Evolutionary conservation across 352 stramenopile species (phyloP).

Genomic region (Aphanomyces invadans): DNA sequence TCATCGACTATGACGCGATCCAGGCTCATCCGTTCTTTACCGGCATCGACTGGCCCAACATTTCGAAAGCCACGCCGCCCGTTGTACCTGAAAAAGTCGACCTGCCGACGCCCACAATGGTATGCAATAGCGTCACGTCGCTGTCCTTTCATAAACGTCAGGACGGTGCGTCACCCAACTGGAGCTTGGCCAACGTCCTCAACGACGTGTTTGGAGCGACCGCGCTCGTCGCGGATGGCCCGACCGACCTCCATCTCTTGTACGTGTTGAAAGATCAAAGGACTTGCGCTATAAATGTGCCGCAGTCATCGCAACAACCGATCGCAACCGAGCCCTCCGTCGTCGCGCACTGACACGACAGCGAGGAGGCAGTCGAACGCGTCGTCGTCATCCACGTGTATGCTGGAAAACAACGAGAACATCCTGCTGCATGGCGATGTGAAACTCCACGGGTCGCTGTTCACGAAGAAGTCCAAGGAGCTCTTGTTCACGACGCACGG

Average conservation of each 20-base stretch:
- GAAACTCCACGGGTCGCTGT: constrained; percentile 6
- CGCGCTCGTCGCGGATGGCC: constrained; percentile 49
- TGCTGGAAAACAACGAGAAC: constrained; percentile 15
- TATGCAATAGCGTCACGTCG: constrained; percentile 16
- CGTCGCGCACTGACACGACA: no score
- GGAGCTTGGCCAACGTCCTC: background rate
- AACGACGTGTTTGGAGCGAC: constrained; percentile 2
- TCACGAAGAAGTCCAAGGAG: constrained; percentile 14
- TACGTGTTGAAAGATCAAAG: background rate
- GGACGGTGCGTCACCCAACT: background rate
- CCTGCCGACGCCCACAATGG: constrained; percentile 69
- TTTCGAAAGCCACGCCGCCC: constrained; percentile 41
- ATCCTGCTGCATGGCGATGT: constrained; percentile 9
- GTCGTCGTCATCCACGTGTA: background rate
- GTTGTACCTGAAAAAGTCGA: constrained; percentile 53
- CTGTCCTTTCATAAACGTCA: no score
- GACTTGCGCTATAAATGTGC: no score
- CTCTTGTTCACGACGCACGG: constrained; percentile 15
- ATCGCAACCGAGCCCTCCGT: no score
- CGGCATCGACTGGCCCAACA: constrained; percentile 59
- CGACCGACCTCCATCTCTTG: constrained; percentile 32
- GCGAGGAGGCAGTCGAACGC: background rate
- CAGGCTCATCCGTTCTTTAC: constrained; percentile 81
- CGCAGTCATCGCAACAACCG: no score
- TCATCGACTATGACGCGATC: constrained; percentile 69